Base-by-base conservation (phyloP, 352 stramenopile genomes). In the Pythium rishiriense region DNA sequence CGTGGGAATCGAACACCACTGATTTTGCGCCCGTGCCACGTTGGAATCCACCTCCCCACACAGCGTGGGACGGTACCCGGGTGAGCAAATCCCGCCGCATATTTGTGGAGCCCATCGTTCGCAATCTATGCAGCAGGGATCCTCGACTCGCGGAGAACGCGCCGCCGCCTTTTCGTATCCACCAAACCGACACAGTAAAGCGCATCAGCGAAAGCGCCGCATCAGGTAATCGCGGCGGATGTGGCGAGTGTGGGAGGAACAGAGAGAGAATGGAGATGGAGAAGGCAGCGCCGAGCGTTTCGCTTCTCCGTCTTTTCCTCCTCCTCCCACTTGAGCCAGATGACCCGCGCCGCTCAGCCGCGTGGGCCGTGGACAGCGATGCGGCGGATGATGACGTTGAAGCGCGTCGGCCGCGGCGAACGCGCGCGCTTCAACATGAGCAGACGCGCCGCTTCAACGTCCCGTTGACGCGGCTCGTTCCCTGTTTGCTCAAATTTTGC, bases 121-220 rank as follows among this genome's bases (percentile, higher is more conserved):
- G 49, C 12, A 56, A 43, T 28, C 49, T 43, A 17, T 43, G 49
- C 49, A 56, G 49, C 49, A 56, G 14, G 21, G 19, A 22, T 25
- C 41, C 47, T 41, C 25, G 5, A 41, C 14, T 41, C 9, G 33
- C 33, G 33, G 10, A 9, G 17, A 39, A 39, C 17, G 10, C 33
- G 33, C 33, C 33, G 33, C 31, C 31, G 31, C 31, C 31, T 11
- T 43, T 43, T 17, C 41, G 41, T 47, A 14, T 10, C 41, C 11
- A 25, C 26, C n/a, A 15, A 11, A 12, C 41, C 41, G 41, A 26
- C 41, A 47, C 41, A 7, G 41, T 12, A 14, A 35, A 47, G n/a
- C n/a, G 41, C 41, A 47, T 47, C 41, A 47, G 41, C 41, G 41
- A 47, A 47, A 47, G 41, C 19, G 21, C 21, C 21, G 37, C 3